Conservation (phyloP, 345 rosid genomes). For the Excoecaria agallocha region DNA sequence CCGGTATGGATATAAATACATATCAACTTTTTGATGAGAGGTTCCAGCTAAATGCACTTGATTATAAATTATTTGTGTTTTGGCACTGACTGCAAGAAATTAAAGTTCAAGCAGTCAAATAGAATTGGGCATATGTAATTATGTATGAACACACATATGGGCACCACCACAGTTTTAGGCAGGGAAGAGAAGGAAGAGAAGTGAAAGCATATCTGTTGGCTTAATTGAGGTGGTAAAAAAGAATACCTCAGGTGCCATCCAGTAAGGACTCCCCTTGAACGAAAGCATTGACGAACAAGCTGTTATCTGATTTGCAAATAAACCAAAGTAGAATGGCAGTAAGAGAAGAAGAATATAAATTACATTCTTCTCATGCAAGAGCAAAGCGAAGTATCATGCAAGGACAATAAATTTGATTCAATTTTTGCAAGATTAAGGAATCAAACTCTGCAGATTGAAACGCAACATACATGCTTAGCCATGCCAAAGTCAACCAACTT, state of each 20-base stretch:
- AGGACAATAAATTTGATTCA: background rate
- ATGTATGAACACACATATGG: background rate
- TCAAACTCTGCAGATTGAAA: conserved; percentile 8
- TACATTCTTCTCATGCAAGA: background rate
- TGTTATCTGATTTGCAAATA: conserved; percentile 51
- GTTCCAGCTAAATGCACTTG: background rate
- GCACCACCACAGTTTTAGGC: background rate
- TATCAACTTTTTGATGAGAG: background rate
- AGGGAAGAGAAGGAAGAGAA: background rate
- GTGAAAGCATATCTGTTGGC: background rate
- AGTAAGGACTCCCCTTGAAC: conserved; percentile 96
- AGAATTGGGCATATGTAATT: background rate
- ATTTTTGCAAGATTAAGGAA: conserved; percentile 1
- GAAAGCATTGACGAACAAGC: conserved; percentile 83
- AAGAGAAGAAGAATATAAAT: background rate
- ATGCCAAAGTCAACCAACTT: conserved; percentile 97
- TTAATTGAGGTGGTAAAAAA: background rate
- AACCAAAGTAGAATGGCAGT: conserved; percentile 11
- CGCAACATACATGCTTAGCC: conserved; percentile 82
- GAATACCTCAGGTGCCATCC: conserved; percentile 99
- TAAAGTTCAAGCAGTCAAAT: background rate
- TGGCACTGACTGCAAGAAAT: background rate
- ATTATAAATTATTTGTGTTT: background rate
- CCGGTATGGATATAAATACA: background rate
- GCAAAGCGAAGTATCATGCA: background rate